Conservation (phyloP, 1,139 yeast species). For the Yamadazyma siamensis region DNA sequence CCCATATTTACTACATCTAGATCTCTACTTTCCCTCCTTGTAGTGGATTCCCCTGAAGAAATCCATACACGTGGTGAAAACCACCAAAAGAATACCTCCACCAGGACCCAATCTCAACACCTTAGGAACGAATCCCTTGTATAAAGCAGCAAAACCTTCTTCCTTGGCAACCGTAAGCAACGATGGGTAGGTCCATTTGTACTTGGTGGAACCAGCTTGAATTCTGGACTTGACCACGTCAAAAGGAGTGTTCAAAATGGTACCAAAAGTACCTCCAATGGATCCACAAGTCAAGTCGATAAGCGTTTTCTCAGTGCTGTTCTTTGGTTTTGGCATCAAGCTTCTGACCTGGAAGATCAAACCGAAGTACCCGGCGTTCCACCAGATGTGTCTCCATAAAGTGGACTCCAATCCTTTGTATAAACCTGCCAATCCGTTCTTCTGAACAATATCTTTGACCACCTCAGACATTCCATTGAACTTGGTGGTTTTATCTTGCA, state of each 20-base stretch:
- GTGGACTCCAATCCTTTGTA: conserved; percentile 97
- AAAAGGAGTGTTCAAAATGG: conserved; percentile 89
- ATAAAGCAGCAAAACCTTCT: conserved; percentile 85
- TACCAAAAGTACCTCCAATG: conserved; percentile 96
- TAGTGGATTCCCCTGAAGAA: conserved; percentile 72
- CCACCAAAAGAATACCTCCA: conserved; percentile 96
- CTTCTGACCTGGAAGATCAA: conserved; percentile 83
- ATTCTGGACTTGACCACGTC: conserved; percentile 98
- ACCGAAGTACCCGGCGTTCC: conserved; percentile 99
- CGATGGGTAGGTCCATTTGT: conserved; percentile 90
- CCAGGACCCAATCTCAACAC: conserved; percentile 98
- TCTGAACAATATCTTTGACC: conserved; percentile 62
- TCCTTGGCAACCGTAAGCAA: conserved; percentile 74
- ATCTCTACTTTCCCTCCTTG: too few species aligned
- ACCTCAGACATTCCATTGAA: conserved; percentile 88
- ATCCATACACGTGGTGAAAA: conserved; percentile 92
- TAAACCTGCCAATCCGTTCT: conserved; percentile 78
- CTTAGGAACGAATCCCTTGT: conserved; percentile 95
- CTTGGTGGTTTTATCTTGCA: conserved; percentile 82
- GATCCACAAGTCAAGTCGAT: conserved; percentile 91
- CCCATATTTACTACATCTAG: too few species aligned
- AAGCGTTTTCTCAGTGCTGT: conserved; percentile 65
- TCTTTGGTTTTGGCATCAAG: conserved; percentile 74
- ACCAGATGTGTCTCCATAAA: conserved; percentile 90
- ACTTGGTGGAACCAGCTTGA: conserved; percentile 83